Percentiles rank a stretch among this genome's conserved stretches.
These are phyloP conservation scores for Conticribra weissflogii DNA, from an alignment of 108 stramenopile species.

Conservation along the genomic window DNA sequence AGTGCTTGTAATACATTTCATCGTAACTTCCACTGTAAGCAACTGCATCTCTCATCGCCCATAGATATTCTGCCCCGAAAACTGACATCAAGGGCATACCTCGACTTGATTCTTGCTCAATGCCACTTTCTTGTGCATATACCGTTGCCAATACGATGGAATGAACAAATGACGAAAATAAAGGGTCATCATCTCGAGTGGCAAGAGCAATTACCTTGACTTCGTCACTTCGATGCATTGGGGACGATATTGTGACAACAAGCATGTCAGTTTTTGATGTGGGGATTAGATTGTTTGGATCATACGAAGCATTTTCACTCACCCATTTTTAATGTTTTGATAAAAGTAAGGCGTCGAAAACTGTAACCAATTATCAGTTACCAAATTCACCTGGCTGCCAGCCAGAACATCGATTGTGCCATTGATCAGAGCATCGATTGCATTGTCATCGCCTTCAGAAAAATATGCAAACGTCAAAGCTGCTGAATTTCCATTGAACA, in stretches of 20 bases:
- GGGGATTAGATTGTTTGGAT: background rate
- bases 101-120: constrained; percentile 17
- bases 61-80: constrained; percentile 38
- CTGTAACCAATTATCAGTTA: constrained; percentile 41
- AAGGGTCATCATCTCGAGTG: constrained; percentile 51
- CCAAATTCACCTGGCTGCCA: constrained; percentile 35
- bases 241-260: background rate
- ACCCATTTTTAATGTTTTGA: constrained; percentile 36
- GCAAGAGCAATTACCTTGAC: constrained; percentile 29
- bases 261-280: background rate
- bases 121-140: constrained; percentile 53
- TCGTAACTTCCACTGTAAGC: constrained; percentile 19
- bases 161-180: constrained; percentile 56
- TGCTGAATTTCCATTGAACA: constrained; percentile 43
- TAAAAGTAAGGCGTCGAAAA: constrained; percentile 58
- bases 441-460: constrained; percentile 23
- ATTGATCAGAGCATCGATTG: constrained; percentile 42
- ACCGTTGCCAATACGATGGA: constrained; percentile 51
- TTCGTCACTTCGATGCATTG: constrained; percentile 5
- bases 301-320: background rate
- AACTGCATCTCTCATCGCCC: constrained; percentile 29
- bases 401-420: constrained; percentile 56
- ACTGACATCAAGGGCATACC: constrained; percentile 38
- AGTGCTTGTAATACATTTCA: constrained; percentile 19
- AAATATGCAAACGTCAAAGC: constrained; percentile 38